Base-by-base conservation (phyloP, 495 filamentous ascomycete genomes). In the Trichoderma virens region DNA sequence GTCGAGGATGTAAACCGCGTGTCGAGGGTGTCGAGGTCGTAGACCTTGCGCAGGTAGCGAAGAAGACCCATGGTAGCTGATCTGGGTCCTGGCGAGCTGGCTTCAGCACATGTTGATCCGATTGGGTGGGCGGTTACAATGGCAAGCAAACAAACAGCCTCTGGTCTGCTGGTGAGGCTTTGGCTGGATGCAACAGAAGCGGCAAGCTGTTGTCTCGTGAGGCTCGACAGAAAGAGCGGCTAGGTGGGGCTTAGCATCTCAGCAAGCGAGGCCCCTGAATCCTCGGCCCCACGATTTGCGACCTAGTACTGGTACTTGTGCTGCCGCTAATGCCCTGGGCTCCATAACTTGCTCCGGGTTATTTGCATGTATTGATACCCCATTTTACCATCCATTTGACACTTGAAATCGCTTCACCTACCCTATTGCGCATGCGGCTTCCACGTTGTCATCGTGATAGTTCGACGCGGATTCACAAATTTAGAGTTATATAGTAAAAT, bases 11-110 rank as follows among this genome's bases (percentile, higher is more conserved):
- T 90, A 73, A 98, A 92, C 67, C 94, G 88, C 65, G 91, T 93
- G 80, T 98, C 94, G 73, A 98, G 85, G 32, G 92, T 95, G 70
- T 97, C 90, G 65, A 96, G 63, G 62, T 89, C 87, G 77, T 92
- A 95, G 61, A 93, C 73, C 59, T 80, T 80, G 67, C 80, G 76
- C 61, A 87, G 64, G 61, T 77, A 76, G 20, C 78, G 76, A 54
- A 85, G 65, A 43, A 71, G 56, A 61, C 73, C 71, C 70, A 73
- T 73, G 20, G 64, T 66, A 59, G 32, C 5, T 62, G 61, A n/a
- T 61, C 27, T 25, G 45, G 62, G 62, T 34, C 54, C 45, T 20
- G 16, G 31, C 18, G n/a, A 3, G 45, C 5, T 7, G 28, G 28
- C 9, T 9, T 64, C 62, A 64, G 62, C 54, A 20, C 54, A 64